phyloP scores from a whole-genome alignment of 169 alveolate genomes.

The Babesia ovata region DNA sequence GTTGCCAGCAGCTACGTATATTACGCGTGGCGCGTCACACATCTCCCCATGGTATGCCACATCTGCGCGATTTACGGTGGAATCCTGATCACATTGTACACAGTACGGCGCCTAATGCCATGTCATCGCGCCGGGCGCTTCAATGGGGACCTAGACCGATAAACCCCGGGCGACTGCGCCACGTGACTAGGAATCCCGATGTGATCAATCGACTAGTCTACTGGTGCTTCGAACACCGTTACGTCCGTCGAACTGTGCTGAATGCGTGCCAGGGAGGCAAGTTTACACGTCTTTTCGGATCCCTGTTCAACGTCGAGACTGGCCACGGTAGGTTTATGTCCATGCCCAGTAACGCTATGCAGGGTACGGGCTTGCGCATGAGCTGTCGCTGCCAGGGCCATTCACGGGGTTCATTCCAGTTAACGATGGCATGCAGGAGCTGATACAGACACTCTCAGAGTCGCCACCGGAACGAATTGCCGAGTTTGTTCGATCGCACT shows the following conservation, averaged over 20 bases:
- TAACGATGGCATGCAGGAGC: slow-evolving; percentile 59
- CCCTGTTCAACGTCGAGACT: slow-evolving; percentile 45
- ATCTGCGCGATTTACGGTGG: background rate
- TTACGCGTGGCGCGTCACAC: slow-evolving; percentile 15
- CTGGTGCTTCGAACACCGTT: slow-evolving; percentile 78
- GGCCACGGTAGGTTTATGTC: slow-evolving; percentile 33
- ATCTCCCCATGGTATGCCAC: slow-evolving; percentile 6
- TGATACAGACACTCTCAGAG: slow-evolving; percentile 45
- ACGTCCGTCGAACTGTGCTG: slow-evolving; percentile 70
- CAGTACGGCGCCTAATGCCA: background rate
- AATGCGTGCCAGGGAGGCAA: slow-evolving; percentile 46
- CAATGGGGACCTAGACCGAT: slow-evolving; percentile 50
- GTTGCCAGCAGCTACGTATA: slow-evolving; percentile 15
- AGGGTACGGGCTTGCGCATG: slow-evolving; percentile 74
- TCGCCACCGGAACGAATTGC: slow-evolving; percentile 36
- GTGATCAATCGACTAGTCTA: slow-evolving; percentile 74
- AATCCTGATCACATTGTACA: background rate
- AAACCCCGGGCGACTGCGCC: slow-evolving; percentile 30
- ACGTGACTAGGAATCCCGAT: slow-evolving; percentile 76
- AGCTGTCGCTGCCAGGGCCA: slow-evolving; percentile 79
- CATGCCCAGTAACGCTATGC: background rate
- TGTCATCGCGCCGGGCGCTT: slow-evolving; percentile 23
- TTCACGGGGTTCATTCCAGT: slow-evolving; percentile 80
- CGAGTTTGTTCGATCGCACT: slow-evolving; percentile 74
- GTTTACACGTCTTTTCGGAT: slow-evolving; percentile 39